phyloP scores from a whole-genome alignment of 768 basidiomycete species.

The Lactarius sp. region DNA sequence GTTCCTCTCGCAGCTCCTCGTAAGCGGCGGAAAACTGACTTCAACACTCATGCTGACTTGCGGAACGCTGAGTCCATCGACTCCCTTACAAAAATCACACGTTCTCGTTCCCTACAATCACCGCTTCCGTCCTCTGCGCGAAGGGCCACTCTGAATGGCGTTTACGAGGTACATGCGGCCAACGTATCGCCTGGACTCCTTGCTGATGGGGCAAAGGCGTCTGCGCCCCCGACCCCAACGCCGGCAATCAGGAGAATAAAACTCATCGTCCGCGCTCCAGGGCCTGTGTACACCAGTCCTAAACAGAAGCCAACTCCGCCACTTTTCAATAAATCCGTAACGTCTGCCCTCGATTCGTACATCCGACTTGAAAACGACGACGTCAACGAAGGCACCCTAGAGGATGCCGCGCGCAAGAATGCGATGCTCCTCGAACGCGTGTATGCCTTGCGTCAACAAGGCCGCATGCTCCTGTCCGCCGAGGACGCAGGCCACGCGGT shows the following conservation, averaged over 20 bases:
- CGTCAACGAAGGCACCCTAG: slow-evolving; percentile 38
- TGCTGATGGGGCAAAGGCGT: background rate
- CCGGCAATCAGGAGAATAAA: slow-evolving; percentile 58
- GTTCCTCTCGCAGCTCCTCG: slow-evolving; percentile 13
- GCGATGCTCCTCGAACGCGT: slow-evolving; percentile 42
- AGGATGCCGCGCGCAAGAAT: slow-evolving; percentile 39
- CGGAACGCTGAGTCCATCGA: background rate
- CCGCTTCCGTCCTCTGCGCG: background rate
- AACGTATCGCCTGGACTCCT: background rate
- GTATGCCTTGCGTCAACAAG: slow-evolving; percentile 42
- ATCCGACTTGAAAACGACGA: slow-evolving; percentile 47
- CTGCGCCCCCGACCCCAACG: slow-evolving; percentile 22
- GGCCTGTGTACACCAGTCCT: slow-evolving; percentile 58
- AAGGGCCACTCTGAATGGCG: slow-evolving; percentile 12
- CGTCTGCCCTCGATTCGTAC: slow-evolving; percentile 59
- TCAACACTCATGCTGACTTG: background rate
- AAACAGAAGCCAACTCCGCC: slow-evolving; percentile 56
- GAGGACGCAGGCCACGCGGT: slow-evolving; percentile 31
- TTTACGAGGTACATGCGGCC: background rate
- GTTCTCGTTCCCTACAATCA: background rate
- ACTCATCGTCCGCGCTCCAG: slow-evolving; percentile 62
- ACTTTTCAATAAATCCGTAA: slow-evolving; percentile 49
- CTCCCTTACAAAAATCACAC: background rate
- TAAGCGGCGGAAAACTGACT: slow-evolving; percentile 25
- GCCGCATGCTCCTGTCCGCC: slow-evolving; percentile 40